Percentiles rank a stretch among this genome's conserved stretches.
Evolutionary conservation across 176 grass and related monocot species (phyloP).

Genomic region (Carex parvula): DNA sequence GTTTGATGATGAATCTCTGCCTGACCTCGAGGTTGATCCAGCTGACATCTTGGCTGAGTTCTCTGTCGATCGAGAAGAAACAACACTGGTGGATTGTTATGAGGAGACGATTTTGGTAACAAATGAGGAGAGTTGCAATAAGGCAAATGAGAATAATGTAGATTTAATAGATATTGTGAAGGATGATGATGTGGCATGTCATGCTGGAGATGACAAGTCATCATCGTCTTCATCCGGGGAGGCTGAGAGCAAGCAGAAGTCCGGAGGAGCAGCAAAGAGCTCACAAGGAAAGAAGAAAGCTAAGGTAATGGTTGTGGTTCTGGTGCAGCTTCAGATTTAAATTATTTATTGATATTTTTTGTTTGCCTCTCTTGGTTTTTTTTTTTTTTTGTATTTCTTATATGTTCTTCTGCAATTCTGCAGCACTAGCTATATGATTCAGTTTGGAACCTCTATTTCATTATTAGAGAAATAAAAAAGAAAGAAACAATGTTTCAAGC

Average conservation of each 20-base stretch:
- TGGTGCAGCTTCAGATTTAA: not conserved
- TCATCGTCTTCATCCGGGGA: conserved; percentile 40
- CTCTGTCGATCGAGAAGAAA: conserved; percentile 1
- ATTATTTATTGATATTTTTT: not conserved
- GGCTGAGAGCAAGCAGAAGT: conserved; percentile 37
- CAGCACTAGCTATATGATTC: not conserved
- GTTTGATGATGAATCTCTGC: conserved; percentile 59
- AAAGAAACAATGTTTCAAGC: not conserved
- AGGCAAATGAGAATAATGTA: conserved; percentile 11
- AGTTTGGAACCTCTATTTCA: too few species aligned
- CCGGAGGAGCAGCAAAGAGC: conserved; percentile 30
- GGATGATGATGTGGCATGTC: not conserved
- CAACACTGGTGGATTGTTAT: not conserved
- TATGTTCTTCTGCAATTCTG: not conserved
- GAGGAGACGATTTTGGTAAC: conserved; percentile 11
- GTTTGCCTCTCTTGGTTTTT: not conserved
- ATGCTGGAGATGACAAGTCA: conserved; percentile 33
- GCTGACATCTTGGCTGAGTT: conserved; percentile 59
- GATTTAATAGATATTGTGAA: conserved; percentile 2
- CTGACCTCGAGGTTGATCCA: conserved; percentile 74
- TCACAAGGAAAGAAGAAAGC: conserved; percentile 81
- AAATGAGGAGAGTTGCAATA: conserved; percentile 33
- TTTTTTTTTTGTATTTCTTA: too few species aligned
- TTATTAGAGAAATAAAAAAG: too few species aligned
- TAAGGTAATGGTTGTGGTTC: conserved; percentile 44